These are phyloP conservation scores for Barnettozyma hawaiiensis DNA, from an alignment of 1,139 yeast genomes.

Conservation along the genomic window DNA sequence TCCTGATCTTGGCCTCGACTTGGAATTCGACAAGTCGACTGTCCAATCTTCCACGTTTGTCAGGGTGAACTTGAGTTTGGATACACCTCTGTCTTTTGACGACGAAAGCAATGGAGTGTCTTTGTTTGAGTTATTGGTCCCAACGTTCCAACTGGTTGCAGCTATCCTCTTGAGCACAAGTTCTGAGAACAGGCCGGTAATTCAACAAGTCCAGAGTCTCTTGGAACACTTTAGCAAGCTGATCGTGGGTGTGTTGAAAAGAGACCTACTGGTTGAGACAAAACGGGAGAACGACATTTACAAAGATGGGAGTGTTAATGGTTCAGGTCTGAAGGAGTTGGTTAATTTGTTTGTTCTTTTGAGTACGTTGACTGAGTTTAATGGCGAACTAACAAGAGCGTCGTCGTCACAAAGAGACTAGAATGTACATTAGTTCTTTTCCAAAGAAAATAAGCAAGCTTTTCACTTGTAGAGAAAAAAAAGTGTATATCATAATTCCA, in stretches of 20 bases:
- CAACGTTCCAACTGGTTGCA: conserved; percentile 67
- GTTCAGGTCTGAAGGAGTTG: conserved; percentile 41
- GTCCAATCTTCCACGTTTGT: conserved; percentile 31
- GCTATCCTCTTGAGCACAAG: conserved; percentile 75
- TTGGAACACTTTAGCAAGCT: conserved; percentile 50
- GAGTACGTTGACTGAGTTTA: conserved; percentile 46
- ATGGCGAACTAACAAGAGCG: conserved; percentile 21
- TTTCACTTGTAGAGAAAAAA: no score
- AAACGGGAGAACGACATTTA: conserved; percentile 23
- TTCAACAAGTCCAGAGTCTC: conserved; percentile 48
- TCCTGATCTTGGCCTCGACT: conserved; percentile 70
- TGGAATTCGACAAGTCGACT: conserved; percentile 33
- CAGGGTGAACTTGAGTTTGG: conserved; percentile 43
- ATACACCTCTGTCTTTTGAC: conserved; percentile 41
- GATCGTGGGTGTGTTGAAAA: conserved; percentile 62
- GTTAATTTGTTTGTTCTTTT: conserved; percentile 53
- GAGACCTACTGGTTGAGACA: conserved; percentile 43
- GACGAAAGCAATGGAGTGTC: conserved; percentile 37
- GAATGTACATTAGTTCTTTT: conserved; percentile 10
- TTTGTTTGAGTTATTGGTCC: conserved; percentile 65
- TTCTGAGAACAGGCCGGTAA: conserved; percentile 64
- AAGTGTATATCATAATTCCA: conserved; percentile 21
- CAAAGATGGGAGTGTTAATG: conserved; percentile 21
- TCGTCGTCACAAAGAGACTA: not conserved
- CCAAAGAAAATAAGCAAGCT: no score